Evolutionary conservation across 495 filamentous ascomycete genomes (phyloP), one percentile per base, ranked within the genome.

Genomic region (Penicillium turbatum): DNA sequence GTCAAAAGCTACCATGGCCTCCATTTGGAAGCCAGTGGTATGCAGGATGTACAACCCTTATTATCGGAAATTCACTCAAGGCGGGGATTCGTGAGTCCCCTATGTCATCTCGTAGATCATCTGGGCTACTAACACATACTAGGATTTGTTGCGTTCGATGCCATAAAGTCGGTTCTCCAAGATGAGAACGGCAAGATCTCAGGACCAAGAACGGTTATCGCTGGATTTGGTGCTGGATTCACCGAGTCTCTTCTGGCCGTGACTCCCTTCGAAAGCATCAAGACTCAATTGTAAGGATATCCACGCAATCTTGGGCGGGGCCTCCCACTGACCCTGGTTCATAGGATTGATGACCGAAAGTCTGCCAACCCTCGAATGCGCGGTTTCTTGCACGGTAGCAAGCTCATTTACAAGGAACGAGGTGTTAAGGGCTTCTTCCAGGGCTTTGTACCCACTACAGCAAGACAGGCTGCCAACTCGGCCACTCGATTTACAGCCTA

Each of bases 91-190:
- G 92, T 91, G 78, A 37, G 87, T 71, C 40, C 13, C 8, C n/a
- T 6, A 15, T 37, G n/a, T 42, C 12, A n/a, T 34, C 13, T 32
- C 15, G 0, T 10, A 5, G n/a, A 31, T 35, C 46, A 27, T 47
- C 31, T 19, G 24, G 12, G 7, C 32, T 6, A 24, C 51, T 40
- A 43, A 43, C 17, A 37, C 34, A 44, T 36, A 44, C 12, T 34
- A 95, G 89, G 89, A 56, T 98, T 98, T 61, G 90, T 96, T 53
- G 90, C 93, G 21, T 98, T 97, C 69, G 93, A 98, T 73, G 84
- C 84, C 49, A 95, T 95, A 73, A 96, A 92, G 71, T 76, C 78
- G 15, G 64, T 95, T 17, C 82, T 98, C 3, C 80, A 86, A 60
- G 91, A 97, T 73, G 82, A 85, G 51, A 79, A 89, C 52, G 95